Evolutionary conservation across 495 filamentous ascomycete species (phyloP).

Genomic region (Penicillium steckii): DNA sequence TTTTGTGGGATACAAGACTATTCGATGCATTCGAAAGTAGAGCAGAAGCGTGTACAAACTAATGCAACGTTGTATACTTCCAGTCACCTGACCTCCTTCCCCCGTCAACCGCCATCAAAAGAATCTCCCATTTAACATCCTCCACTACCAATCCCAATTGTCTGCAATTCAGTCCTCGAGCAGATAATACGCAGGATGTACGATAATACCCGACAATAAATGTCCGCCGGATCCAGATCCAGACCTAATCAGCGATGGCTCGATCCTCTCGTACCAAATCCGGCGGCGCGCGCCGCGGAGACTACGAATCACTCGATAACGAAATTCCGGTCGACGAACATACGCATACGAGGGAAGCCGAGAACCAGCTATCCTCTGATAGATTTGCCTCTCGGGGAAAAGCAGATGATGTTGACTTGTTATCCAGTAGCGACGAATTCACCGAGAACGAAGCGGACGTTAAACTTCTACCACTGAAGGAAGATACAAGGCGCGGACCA

Average conservation of each 20-base stretch:
- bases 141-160: too few species aligned
- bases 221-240: too few species aligned
- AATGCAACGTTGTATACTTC: too few species aligned
- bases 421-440: slow-evolving; percentile 18
- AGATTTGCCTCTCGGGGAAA: not conserved
- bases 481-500: not conserved
- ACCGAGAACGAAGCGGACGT: slow-evolving; percentile 16
- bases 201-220: too few species aligned
- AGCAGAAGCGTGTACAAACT: too few species aligned
- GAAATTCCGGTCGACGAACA: slow-evolving; percentile 1
- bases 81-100: too few species aligned
- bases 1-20: too few species aligned
- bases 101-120: too few species aligned
- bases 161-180: too few species aligned
- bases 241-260: slow-evolving; percentile 16
- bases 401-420: not conserved
- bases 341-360: not conserved
- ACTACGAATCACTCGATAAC: slow-evolving; percentile 10
- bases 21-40: too few species aligned
- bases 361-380: not conserved
- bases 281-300: slow-evolving; percentile 4
- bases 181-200: too few species aligned
- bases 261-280: slow-evolving; percentile 1
- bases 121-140: too few species aligned
- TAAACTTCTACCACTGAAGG: slow-evolving; percentile 15